Percentiles rank a stretch among this genome's conserved stretches.
These are phyloP conservation scores for Scedosporium aurantiacum DNA, from an alignment of 2,329 filamentous ascomycete species.

Conservation along the genomic window DNA sequence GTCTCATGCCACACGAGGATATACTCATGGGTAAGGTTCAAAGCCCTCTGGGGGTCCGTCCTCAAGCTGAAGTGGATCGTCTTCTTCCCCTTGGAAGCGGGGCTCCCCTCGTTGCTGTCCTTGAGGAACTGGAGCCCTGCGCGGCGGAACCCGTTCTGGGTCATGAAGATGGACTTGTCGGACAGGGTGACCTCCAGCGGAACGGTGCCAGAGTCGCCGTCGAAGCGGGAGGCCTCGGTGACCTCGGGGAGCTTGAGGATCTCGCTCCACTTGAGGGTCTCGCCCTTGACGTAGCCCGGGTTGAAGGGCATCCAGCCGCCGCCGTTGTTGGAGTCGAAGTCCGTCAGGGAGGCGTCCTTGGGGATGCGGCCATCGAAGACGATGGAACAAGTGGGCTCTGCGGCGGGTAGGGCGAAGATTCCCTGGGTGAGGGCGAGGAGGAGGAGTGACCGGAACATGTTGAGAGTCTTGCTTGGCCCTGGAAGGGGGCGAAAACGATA, in stretches of 20 bases:
- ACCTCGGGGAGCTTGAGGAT: slow-evolving; percentile 21
- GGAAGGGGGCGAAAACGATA: too few species aligned
- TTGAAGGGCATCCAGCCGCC: slow-evolving; percentile 21
- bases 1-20: slow-evolving; percentile 25
- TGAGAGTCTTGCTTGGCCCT: background rate
- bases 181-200: slow-evolving; percentile 32
- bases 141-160: slow-evolving; percentile 33
- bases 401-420: background rate
- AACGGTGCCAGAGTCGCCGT: slow-evolving; percentile 18
- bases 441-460: slow-evolving; percentile 3
- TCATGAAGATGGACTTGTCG: slow-evolving; percentile 33
- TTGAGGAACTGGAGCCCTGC: slow-evolving; percentile 30
- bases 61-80: slow-evolving; percentile 25
- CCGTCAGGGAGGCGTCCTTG: slow-evolving; percentile 12
- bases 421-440: background rate
- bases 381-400: slow-evolving; percentile 20
- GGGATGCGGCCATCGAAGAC: slow-evolving; percentile 26
- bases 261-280: slow-evolving; percentile 23
- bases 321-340: slow-evolving; percentile 20
- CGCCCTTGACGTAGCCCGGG: slow-evolving; percentile 25
- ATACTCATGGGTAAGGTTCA: slow-evolving; percentile 27
- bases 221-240: slow-evolving; percentile 23
- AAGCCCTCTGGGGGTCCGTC: slow-evolving; percentile 19
- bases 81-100: slow-evolving; percentile 21
- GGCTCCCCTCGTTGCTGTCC: slow-evolving; percentile 27